Base-by-base conservation (phyloP, 108 stramenopile genomes). In the Fragilariopsis cylindrus region DNA sequence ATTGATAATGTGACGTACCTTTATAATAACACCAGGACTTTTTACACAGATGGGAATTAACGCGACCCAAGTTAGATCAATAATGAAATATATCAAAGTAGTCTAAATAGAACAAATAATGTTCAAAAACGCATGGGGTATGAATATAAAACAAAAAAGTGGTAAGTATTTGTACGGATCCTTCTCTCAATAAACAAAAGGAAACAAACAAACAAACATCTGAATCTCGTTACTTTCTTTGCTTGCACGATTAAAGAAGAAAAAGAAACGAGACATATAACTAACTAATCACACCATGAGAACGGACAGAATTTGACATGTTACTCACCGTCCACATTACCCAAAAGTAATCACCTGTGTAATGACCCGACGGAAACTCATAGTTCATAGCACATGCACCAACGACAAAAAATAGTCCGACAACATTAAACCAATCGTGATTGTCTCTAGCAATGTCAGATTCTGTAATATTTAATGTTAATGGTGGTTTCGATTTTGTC, bases 341-440 rank as follows among this genome's bases (percentile, higher is more conserved):
- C 66, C 63, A 83, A 72, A 83, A 83, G 62, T 83, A 56, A 1
- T 73, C 50, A 39, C 78, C 82, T 12, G 44, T 65, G 41, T 71
- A 58, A 57, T 43, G 56, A 19, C 44, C 44, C 39, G 55, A 71
- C 39, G 67, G 67, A 12, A 45, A 68, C 12, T 48, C 48, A n/a
- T 68, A 68, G 18, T 68, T 68, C 12, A 68, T 47, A 50, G 43
- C 62, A 45, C 67, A 50, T 4, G 67, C 11, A 52, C 16, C 21
- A 11, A 68, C 48, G 4, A 68, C 67, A 48, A 68, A 39, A n/a
- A 85, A 87, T 57, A 92, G 63, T 50, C 83, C 78, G 16, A 92
- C 71, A 30, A 92, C 42, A 77, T 92, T 92, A 69, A 90, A 92
- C 57, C 76, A 86, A 80, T 92, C 91, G 69, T 92, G 91, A 21